Evolutionary conservation across 1,284 basidiomycete genomes (phyloP), one percentile per base, ranked within the genome.

Genomic region (Boletellus dicymbophilus): DNA sequence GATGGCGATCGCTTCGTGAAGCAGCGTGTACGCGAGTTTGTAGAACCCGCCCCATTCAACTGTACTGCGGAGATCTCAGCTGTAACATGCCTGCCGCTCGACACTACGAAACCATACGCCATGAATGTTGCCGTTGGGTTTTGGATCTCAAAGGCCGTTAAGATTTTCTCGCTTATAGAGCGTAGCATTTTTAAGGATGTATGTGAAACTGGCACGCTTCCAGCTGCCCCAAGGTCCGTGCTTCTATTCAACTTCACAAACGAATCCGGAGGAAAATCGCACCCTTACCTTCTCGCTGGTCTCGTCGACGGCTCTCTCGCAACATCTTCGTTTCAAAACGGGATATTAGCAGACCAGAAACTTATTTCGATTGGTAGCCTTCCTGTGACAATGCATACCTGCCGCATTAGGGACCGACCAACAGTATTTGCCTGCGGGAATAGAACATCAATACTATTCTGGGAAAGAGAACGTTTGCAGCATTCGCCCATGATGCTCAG

Each of bases 261-360:
- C 15, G 70, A 69, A 36, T 37, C 61, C 12, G 68, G 55, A 16
- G 71, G 72, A 13, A 68, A 77, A 40, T 65, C 57, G 52, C 69
- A 72, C 48, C 74, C 81, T 0, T 80, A 86, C 55, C 74, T 98
- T 6, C 72, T 98, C 20, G 82, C 85, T 10, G 95, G 94, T 1
- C 72, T 95, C 6, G 82, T 81, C 6, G 84, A 97, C 65, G 95
- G 95, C 2, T 81, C 82, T 4, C 75, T 96, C n/a, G 77, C 84
- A 4, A 76, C 81, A 6, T 87, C 84, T 56, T 55, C 69, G 13
- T 75, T 71, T 39, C 63, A 58, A 26, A 77, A 71, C 57, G 76
- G 73, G 30, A 56, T 74, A 49, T 58, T 83, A n/a, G 72, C 65
- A 40, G 80, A 83, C 38, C 70, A 74, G 59, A 88, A 85, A 58